Percentiles rank a stretch among this genome's conserved stretches.
These are phyloP conservation scores for Paraphoma sp. DNA, from an alignment of 2,329 filamentous ascomycete genomes.

Conservation along the genomic window DNA sequence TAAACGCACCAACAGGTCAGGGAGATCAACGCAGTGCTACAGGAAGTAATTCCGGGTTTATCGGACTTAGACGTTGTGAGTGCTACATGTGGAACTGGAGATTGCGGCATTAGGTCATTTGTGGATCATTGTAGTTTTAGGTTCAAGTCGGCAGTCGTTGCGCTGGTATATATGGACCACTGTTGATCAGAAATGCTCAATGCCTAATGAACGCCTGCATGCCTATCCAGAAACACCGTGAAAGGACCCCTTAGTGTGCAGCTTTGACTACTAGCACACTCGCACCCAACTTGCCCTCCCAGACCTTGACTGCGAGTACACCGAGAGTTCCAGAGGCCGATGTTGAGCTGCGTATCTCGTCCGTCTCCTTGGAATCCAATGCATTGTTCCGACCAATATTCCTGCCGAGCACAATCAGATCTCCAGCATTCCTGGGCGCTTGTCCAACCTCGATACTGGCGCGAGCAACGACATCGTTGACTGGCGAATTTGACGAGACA, in stretches of 20 bases:
- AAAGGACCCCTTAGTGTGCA: constrained; percentile 9
- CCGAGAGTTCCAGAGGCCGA: constrained; percentile 59
- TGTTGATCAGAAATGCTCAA: too few relatives aligned
- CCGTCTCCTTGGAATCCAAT: constrained; percentile 48
- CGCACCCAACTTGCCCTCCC: constrained; percentile 65
- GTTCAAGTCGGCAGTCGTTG: too few relatives aligned
- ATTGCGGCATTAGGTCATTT: too few relatives aligned
- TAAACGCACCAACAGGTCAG: too few relatives aligned
- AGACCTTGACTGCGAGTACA: constrained; percentile 65
- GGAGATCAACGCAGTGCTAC: too few relatives aligned
- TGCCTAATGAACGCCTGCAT: too few relatives aligned
- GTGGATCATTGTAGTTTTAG: too few relatives aligned
- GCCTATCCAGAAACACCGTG: too few relatives aligned
- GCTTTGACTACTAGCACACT: constrained; percentile 77
- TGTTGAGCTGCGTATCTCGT: constrained; percentile 39
- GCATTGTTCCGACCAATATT: constrained; percentile 35
- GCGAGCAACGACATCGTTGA: constrained; percentile 57
- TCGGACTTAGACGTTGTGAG: too few relatives aligned
- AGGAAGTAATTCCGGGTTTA: too few relatives aligned
- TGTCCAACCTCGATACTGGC: constrained; percentile 68
- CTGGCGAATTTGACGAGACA: constrained; percentile 39
- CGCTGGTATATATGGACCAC: too few relatives aligned
- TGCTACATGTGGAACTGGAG: too few relatives aligned
- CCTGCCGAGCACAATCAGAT: constrained; percentile 73
- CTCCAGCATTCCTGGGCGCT: constrained; percentile 70